Evolutionary conservation across 2,329 filamentous ascomycete species (phyloP), one percentile per base, ranked within the genome.

Genomic region (Thelonectria blattea): DNA sequence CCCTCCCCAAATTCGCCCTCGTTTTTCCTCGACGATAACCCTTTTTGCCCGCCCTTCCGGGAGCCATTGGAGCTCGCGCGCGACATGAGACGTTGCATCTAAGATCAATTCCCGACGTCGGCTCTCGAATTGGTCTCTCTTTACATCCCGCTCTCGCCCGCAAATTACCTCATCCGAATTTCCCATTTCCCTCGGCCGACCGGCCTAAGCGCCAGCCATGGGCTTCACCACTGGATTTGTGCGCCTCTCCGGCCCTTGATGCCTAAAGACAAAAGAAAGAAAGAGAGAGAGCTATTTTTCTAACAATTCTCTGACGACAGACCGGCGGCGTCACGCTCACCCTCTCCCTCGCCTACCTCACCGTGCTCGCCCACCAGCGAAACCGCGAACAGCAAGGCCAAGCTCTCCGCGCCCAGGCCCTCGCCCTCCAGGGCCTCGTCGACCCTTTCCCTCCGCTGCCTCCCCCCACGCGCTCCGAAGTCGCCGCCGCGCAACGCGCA

Each of bases 161-260:
- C 68, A 68, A 70, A 73, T 71, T 73, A 72, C 69, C 70, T 70
- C 70, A 74, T 60, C 62, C 27, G 27, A 30, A 30, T 30, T 30
- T 30, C 27, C 6, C 22, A 24, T 24, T n/a, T 3, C 7, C 22
- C 39, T 67, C 64, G 59, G 56, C 52, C 62, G 60, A 64, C 65
- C 54, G 66, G 65, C 48, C 67, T 65, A 60, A 68, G 69, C 69
- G 70, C 65, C 63, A 50, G 78, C 60, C 67, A 92, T 92, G 90
- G 89, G 90, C 72, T 91, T 92, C 81, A 83, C 85, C 66, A 83
- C 87, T 43, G 90, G 91, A 68, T 91, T 93, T 75, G 91, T 93
- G 83, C 65, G 88, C 80, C 47, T 24, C 45, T 20, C n/a, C 30
- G 32, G 5, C 10, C 15, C 39, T 10, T 24, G 12, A 17, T 27